Evolutionary conservation across 306 rosid genomes (phyloP).

Genomic region (Quercus cerris): DNA sequence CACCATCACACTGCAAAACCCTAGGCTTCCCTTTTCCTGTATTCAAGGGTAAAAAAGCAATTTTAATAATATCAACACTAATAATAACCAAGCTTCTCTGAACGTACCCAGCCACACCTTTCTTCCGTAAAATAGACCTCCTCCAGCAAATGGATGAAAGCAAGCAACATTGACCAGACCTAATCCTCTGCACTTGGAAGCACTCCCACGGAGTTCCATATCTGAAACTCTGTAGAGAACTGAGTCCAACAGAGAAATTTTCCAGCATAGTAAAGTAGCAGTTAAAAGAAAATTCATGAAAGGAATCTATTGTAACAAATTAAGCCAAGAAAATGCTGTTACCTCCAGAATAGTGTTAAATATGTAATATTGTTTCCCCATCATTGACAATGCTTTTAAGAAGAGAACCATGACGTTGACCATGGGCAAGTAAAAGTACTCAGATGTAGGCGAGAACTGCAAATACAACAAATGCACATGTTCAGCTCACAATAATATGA

Average conservation of each 20-base stretch:
- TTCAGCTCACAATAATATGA: conserved; percentile 6
- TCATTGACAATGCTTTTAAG: conserved; percentile 81
- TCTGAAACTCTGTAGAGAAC: conserved; percentile 63
- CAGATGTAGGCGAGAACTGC: conserved; percentile 54
- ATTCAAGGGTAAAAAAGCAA: conserved; percentile 24
- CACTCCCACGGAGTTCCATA: conserved; percentile 93
- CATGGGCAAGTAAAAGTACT: conserved; percentile 60
- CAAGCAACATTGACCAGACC: conserved; percentile 82
- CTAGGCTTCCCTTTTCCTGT: conserved; percentile 94
- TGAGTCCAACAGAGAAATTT: conserved; percentile 12
- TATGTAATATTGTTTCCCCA: conserved; percentile 88
- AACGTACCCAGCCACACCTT: conserved; percentile 49
- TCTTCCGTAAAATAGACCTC: conserved; percentile 94
- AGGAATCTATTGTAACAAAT: background rate
- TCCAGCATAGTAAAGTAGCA: background rate
- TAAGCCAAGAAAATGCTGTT: conserved; percentile 9
- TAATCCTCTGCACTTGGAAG: conserved; percentile 98
- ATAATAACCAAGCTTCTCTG: background rate
- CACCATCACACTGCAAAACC: conserved; percentile 40
- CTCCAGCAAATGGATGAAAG: conserved; percentile 95
- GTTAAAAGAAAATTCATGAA: conserved; percentile 6
- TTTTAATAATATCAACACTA: conserved; percentile 7
- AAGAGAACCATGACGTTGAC: conserved; percentile 52
- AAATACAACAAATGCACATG: conserved; percentile 25
- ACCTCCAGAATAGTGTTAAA: conserved; percentile 98